Percentiles rank a stretch among this genome's conserved stretches.
phyloP scores from a whole-genome alignment of 2,329 filamentous ascomycete species.

The Emericellopsis atlantica region DNA sequence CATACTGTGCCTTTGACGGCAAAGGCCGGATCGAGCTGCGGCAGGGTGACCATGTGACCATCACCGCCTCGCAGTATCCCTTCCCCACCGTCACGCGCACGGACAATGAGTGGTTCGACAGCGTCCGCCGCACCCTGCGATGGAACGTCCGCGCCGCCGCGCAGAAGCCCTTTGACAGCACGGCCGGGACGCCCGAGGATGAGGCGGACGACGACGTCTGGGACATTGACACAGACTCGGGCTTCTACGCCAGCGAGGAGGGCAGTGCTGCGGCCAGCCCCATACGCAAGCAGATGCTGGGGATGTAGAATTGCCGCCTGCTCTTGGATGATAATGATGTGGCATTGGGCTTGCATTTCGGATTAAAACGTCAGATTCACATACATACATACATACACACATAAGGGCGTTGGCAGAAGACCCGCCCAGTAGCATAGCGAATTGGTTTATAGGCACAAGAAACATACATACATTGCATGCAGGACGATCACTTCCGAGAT shows the following conservation, averaged over 20 bases:
- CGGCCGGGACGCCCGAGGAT: conserved; percentile 25
- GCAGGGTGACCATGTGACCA: conserved; percentile 90
- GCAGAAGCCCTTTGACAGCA: conserved; percentile 74
- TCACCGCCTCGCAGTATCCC: conserved; percentile 89
- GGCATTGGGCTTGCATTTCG: too few species aligned
- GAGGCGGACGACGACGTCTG: conserved; percentile 54
- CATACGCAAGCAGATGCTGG: conserved; percentile 59
- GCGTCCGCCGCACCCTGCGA: conserved; percentile 76
- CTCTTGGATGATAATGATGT: too few species aligned
- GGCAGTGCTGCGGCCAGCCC: conserved; percentile 56
- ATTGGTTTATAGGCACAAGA: too few species aligned
- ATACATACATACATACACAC: too few species aligned
- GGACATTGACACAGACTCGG: conserved; percentile 88
- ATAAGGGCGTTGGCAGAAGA: too few species aligned
- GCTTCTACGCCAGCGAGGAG: conserved; percentile 60
- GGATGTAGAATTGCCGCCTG: conserved; percentile 14
- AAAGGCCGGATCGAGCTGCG: conserved; percentile 89
- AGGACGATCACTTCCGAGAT: too few species aligned
- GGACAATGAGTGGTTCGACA: conserved; percentile 92
- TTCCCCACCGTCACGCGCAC: conserved; percentile 92
- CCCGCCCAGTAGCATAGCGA: too few species aligned
- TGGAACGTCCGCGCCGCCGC: conserved; percentile 92
- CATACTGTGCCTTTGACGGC: conserved; percentile 95
- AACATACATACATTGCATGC: too few species aligned
- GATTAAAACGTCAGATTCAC: too few species aligned